A percentile compares a stretch with the other conserved stretches of the same genome.
Conservation (phyloP, 2,329 filamentous ascomycete genomes). For the Botrytis cinerea region DNA sequence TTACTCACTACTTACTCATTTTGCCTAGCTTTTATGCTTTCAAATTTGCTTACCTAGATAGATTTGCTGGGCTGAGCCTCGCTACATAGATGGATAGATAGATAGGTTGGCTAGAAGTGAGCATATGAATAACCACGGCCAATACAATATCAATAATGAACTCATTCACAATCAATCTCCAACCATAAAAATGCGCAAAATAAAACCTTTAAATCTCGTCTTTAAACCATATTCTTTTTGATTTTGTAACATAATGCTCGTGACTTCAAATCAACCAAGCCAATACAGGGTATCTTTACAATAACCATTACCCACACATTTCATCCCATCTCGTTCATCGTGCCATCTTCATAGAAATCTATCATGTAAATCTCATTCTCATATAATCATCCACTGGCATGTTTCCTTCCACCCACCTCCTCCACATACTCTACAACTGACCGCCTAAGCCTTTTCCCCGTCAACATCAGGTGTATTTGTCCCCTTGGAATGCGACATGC, state of each 20-base stretch:
- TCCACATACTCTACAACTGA: background rate
- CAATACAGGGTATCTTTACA: conserved; percentile 12
- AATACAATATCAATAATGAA: background rate
- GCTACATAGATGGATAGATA: background rate
- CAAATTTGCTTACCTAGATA: too few species aligned
- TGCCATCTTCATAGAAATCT: background rate
- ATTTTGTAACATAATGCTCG: background rate
- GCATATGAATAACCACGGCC: background rate
- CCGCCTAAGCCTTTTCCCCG: background rate
- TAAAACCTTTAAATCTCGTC: background rate
- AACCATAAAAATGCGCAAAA: background rate
- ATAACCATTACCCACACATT: background rate
- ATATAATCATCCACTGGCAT: background rate
- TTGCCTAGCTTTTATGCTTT: background rate
- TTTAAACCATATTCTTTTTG: background rate
- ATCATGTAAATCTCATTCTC: background rate
- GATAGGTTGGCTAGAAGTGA: background rate
- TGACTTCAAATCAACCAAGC: background rate
- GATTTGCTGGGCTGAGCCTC: background rate
- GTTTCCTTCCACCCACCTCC: background rate
- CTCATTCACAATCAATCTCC: background rate
- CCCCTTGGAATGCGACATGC: conserved; percentile 41
- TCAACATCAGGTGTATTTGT: conserved; percentile 37
- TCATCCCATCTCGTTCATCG: background rate
- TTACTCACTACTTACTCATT: too few species aligned